These are phyloP conservation scores for Suillus cothurnatus DNA, from an alignment of 768 basidiomycete genomes.

Conservation along the genomic window DNA sequence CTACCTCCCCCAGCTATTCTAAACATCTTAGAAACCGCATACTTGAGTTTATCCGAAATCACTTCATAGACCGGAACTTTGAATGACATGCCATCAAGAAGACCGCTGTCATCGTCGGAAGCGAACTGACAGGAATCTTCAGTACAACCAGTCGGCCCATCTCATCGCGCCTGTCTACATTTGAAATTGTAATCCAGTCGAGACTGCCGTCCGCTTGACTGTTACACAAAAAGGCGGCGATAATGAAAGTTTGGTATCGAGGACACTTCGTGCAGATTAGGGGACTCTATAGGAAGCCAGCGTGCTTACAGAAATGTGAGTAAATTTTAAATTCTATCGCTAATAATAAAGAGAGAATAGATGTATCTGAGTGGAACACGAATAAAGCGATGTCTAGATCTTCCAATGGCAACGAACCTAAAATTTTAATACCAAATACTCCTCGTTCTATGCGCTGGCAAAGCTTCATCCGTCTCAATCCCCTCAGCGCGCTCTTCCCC, in stretches of 20 bases:
- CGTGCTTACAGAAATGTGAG: background rate
- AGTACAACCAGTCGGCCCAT: background rate
- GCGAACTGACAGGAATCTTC: no score
- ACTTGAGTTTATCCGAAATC: background rate
- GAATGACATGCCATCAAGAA: background rate
- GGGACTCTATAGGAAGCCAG: no score
- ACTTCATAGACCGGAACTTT: background rate
- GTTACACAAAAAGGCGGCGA: no score
- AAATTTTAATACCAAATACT: constrained; percentile 79
- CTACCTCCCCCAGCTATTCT: background rate
- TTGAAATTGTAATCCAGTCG: no score
- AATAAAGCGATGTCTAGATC: constrained; percentile 1
- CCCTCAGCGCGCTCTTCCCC: constrained; percentile 63
- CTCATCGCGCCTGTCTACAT: background rate
- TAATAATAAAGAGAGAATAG: no score
- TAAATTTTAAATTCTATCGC: background rate
- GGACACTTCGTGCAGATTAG: no score
- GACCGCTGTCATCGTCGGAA: background rate
- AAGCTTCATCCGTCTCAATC: constrained; percentile 53
- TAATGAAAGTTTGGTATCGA: no score
- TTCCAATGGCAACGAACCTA: background rate
- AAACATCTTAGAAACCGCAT: background rate
- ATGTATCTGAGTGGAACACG: background rate
- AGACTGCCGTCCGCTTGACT: no score
- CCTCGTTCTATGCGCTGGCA: constrained; percentile 78